A percentile compares a stretch with the other conserved stretches of the same genome.
These are phyloP conservation scores for Nicotiana rustica DNA, from an alignment of 305 asterid genomes.

Conservation along the genomic window DNA sequence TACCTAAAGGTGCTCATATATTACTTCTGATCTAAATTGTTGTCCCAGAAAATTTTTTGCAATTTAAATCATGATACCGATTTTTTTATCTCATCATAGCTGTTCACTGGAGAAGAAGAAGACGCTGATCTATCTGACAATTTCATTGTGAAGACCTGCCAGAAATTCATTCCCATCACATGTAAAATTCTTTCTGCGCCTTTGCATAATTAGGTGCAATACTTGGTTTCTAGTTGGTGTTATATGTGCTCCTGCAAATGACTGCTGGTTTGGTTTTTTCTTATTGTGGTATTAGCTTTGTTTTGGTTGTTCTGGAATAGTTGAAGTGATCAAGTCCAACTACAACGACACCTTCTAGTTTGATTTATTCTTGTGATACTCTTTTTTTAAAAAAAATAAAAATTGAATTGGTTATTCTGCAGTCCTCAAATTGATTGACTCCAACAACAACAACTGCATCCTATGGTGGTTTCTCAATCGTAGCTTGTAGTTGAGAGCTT, in stretches of 20 bases:
- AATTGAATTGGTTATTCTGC: background rate
- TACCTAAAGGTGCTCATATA: constrained; percentile 4
- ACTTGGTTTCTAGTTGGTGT: background rate
- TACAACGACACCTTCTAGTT: background rate
- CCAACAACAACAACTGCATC: background rate
- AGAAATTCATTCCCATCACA: constrained; percentile 92
- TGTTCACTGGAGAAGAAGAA: constrained; percentile 79
- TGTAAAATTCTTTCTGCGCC: constrained; percentile 60
- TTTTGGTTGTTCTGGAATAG: constrained; percentile 9
- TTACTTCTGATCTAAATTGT: constrained; percentile 8
- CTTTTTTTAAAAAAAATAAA: background rate
- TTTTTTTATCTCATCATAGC: constrained; percentile 47
- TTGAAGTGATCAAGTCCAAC: background rate
- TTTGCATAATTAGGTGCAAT: background rate
- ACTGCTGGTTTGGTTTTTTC: background rate
- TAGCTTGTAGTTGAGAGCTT: constrained; percentile 28
- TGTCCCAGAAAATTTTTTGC: constrained; percentile 3
- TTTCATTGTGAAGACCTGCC: constrained; percentile 96
- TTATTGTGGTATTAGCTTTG: background rate
- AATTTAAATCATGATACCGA: background rate
- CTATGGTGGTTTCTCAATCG: constrained; percentile 19
- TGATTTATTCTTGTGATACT: background rate
- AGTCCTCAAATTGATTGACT: background rate
- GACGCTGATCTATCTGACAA: constrained; percentile 89
- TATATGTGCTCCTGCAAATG: background rate